Evolutionary conservation across 1,139 yeast species (phyloP), one percentile per base, ranked within the genome.

Genomic region (Pneumocystis sp.): DNA sequence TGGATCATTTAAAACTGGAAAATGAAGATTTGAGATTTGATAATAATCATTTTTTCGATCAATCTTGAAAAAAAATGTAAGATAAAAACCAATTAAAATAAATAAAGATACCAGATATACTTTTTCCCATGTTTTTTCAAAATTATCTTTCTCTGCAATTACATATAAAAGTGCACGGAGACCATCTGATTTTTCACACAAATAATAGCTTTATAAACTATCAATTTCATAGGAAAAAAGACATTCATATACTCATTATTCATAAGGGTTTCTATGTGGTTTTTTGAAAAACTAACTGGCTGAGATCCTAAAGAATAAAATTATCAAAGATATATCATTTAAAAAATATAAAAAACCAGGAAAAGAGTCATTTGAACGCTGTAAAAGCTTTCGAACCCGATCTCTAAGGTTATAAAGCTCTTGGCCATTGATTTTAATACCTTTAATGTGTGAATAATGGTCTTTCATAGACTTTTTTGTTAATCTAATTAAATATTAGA

Each of bases 121-220:
- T 19, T 73, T 71, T 66, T 78, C 80, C 25, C 73, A 73, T n/a
- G 84, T 85, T 69, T 82, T 93, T 72, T 45, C 34, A 8, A 29
- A 34, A 8, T 61, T 59, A 17, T 63, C 66, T 21, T 61, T 59
- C 17, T 86, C 91, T 25, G 85, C 86, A 2, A 89, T 83, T 1
- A 89, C 85, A 72, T 87, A 91, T 72, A 89, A 78, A 61, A 93
- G 77, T 68, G 95, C 89, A 66, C 99, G 79, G 65, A 93, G 78
- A 0, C 99, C 99, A 75, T 95, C 98, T 0, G 95, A 85, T 74
- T 95, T 95, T 73, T 95, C 99, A 77, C 98, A 93, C 0, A 93
- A 98, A 71, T 84, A 86, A 73, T 90, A 93, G 71, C 71, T 67
- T 56, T 4, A 10, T 12, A 79, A 31, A 19, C 17, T 15, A 25